Evolutionary conservation across 2,329 filamentous ascomycete genomes (phyloP), one percentile per base, ranked within the genome.

Genomic region (Coniella lustricola): DNA sequence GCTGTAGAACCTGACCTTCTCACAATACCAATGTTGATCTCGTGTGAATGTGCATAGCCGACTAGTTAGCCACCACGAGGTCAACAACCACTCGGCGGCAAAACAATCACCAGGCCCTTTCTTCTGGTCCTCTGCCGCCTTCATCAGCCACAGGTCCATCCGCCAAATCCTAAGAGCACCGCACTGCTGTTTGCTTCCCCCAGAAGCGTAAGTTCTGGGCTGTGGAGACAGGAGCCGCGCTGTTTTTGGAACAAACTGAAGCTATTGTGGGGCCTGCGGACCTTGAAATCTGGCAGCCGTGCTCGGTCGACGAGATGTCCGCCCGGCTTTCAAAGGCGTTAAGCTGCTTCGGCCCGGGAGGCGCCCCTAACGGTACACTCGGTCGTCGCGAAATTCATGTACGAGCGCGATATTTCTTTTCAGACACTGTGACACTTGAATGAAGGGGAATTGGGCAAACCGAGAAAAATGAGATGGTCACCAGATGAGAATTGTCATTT

Each of bases 301-400:
- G 29, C 51, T 54, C 51, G 51, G 51, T 54, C 42, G 40, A 52
- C 51, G 51, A 54, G 46, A 44, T 38, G n/a, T 54, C 51, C 41
- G 49, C 18, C 42, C 54, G 54, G 54, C 49, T 43, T 39, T 51
- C 36, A 54, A 49, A 55, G 54, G 54, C 50, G 52, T 52, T 54
- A 54, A 50, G 50, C 29, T 22, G 31, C 33, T 40, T 46, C 53
- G 48, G 42, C 38, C 53, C 48, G 37, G 47, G n/a, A n/a, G n/a
- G n/a, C n/a, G n/a, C n/a, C n/a, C n/a, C n/a, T n/a, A n/a, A n/a
- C n/a, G n/a, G n/a, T n/a, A 13, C 10, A 46, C 53, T 39, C 47
- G 50, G 39, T 46, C 39, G 33, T 49, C 25, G 39, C 43, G 20
- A 18, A 32, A 5, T 29, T 29, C 25, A 29, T 29, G 25, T 29